Evolutionary conservation across 352 stramenopile species (phyloP).

Genomic region (Globisporangium sylvaticum): DNA sequence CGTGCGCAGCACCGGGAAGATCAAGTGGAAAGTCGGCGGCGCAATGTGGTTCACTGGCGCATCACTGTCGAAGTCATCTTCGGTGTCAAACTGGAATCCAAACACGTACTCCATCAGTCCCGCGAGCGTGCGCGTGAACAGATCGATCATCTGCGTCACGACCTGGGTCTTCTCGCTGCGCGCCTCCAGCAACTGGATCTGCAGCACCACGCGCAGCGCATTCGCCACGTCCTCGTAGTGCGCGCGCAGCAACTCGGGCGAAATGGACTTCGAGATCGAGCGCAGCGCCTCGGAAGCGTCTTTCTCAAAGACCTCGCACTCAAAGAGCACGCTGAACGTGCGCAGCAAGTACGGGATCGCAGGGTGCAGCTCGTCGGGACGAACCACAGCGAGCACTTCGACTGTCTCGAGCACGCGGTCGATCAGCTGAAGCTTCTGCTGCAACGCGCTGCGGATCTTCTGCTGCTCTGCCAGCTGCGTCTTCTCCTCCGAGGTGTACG

Average conservation of each 20-base stretch:
- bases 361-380: slow-evolving; percentile 70
- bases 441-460: slow-evolving; percentile 40
- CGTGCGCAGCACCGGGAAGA: slow-evolving; percentile 69
- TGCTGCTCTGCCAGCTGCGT: slow-evolving; percentile 58
- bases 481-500: slow-evolving; percentile 55
- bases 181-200: slow-evolving; percentile 35
- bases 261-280: slow-evolving; percentile 58
- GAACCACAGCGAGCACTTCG: slow-evolving; percentile 45
- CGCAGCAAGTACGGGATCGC: slow-evolving; percentile 63
- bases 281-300: slow-evolving; percentile 35
- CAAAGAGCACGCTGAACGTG: slow-evolving; percentile 49
- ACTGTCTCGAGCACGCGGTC: slow-evolving; percentile 55
- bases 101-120: slow-evolving; percentile 78
- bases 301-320: slow-evolving; percentile 47
- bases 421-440: slow-evolving; percentile 37
- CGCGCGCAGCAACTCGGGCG: slow-evolving; percentile 51
- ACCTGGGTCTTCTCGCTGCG: slow-evolving; percentile 32
- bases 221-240: slow-evolving; percentile 66
- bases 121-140: slow-evolving; percentile 60
- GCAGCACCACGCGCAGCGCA: slow-evolving; percentile 49
- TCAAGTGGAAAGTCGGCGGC: slow-evolving; percentile 71
- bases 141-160: slow-evolving; percentile 34
- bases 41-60: slow-evolving; percentile 60
- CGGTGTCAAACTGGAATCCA: slow-evolving; percentile 76
- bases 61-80: slow-evolving; percentile 69